phyloP scores from a whole-genome alignment of 2,329 filamentous ascomycete species.

The Coniochaeta hoffmannii region DNA sequence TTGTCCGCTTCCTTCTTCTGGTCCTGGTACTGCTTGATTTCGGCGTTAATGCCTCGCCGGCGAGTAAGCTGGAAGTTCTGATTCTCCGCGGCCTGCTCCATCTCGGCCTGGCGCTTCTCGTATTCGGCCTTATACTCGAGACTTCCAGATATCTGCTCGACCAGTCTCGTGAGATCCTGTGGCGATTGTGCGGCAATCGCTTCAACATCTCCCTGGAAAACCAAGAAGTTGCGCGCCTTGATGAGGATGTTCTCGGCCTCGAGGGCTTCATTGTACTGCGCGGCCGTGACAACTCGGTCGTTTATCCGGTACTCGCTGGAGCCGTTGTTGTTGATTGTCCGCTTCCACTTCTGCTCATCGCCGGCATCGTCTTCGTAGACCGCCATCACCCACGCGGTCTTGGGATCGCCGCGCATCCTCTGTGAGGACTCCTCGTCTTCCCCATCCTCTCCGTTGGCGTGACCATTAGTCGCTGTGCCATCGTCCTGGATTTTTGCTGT shows the following conservation, averaged over 20 bases:
- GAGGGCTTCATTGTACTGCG: slow-evolving; percentile 87
- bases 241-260: slow-evolving; percentile 95
- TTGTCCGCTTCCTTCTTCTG: slow-evolving; percentile 94
- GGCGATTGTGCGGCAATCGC: slow-evolving; percentile 93
- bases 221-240: slow-evolving; percentile 94
- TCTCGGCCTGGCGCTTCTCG: slow-evolving; percentile 78
- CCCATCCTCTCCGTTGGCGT: slow-evolving; percentile 53
- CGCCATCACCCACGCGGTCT: slow-evolving; percentile 97
- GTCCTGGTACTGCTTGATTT: slow-evolving; percentile 96
- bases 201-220: slow-evolving; percentile 97
- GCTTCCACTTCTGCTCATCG: slow-evolving; percentile 93
- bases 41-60: slow-evolving; percentile 89
- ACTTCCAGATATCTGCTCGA: slow-evolving; percentile 96
- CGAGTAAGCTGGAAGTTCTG: slow-evolving; percentile 83
- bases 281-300: slow-evolving; percentile 77
- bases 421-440: slow-evolving; percentile 53
- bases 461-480: slow-evolving; percentile 60
- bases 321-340: slow-evolving; percentile 80
- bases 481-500: slow-evolving; percentile 90
- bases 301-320: slow-evolving; percentile 97
- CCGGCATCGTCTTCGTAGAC: slow-evolving; percentile 97
- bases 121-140: slow-evolving; percentile 93
- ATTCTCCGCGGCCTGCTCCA: slow-evolving; percentile 80
- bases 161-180: slow-evolving; percentile 84
- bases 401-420: slow-evolving; percentile 70